Evolutionary conservation across 2,329 filamentous ascomycete species (phyloP).

Genomic region (Scedosporium minutisporum): DNA sequence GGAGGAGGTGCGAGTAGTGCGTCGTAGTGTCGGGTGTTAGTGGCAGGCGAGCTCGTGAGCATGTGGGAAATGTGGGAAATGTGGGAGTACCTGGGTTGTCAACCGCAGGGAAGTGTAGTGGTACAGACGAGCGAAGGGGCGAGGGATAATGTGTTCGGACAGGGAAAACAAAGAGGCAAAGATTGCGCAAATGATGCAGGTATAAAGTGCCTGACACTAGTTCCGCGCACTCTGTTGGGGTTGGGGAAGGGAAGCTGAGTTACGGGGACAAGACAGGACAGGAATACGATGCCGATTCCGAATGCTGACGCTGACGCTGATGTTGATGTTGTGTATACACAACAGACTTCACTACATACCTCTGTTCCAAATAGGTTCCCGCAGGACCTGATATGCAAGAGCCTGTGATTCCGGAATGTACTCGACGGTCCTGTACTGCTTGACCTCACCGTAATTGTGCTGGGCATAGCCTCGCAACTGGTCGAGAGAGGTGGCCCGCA

Average conservation of each 20-base stretch:
- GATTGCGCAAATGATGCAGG: conserved; percentile 3
- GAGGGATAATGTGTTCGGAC: not conserved
- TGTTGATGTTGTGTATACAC: conserved; percentile 3
- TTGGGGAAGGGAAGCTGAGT: conserved; percentile 1
- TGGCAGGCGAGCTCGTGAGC: not conserved
- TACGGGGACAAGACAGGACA: not conserved
- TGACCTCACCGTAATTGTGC: conserved; percentile 44
- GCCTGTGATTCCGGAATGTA: conserved; percentile 43
- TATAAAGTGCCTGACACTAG: conserved; percentile 2
- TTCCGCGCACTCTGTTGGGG: not conserved
- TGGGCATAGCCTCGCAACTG: conserved; percentile 51
- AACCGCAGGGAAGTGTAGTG: not conserved
- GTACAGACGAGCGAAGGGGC: not conserved
- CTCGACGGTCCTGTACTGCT: conserved; percentile 43
- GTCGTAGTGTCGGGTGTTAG: not conserved
- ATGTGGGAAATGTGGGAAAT: not conserved
- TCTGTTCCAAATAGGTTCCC: conserved; percentile 57
- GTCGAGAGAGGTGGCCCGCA: conserved; percentile 52
- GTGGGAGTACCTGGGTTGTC: no score
- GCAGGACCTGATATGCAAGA: conserved; percentile 50
- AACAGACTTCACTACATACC: conserved; percentile 29
- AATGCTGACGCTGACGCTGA: not conserved
- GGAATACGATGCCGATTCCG: not conserved
- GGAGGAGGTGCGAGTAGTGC: conserved; percentile 2
- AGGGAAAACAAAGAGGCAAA: not conserved